Conservation (phyloP, 805 yeast species). For the Cyberlindnera saturnus region DNA sequence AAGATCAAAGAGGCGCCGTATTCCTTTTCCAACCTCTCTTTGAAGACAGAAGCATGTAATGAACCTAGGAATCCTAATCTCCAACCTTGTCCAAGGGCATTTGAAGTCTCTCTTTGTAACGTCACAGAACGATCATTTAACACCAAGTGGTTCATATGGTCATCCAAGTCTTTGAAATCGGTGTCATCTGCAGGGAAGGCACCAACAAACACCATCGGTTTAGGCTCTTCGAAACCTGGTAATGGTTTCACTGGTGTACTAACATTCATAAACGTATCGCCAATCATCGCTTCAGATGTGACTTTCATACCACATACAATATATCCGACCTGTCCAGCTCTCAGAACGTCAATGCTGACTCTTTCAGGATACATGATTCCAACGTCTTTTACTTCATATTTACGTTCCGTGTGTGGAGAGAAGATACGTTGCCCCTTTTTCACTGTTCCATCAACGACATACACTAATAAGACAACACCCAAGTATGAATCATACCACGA, state of each 20-base stretch:
- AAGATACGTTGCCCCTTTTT: constrained; percentile 68
- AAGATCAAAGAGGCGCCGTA: constrained; percentile 89
- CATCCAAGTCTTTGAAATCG: constrained; percentile 85
- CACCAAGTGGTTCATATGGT: constrained; percentile 81
- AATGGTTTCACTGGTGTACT: constrained; percentile 64
- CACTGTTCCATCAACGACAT: constrained; percentile 78
- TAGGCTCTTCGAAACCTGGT: constrained; percentile 94
- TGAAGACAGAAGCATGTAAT: constrained; percentile 89
- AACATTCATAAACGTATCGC: constrained; percentile 76
- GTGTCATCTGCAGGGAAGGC: constrained; percentile 96
- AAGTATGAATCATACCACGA: constrained; percentile 94
- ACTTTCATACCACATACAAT: constrained; percentile 92
- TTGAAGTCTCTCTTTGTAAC: constrained; percentile 83
- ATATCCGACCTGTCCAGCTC: constrained; percentile 93
- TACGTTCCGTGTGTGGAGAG: constrained; percentile 69
- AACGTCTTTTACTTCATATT: constrained; percentile 84
- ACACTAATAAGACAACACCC: constrained; percentile 83
- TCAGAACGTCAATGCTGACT: constrained; percentile 51
- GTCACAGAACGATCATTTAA: constrained; percentile 90
- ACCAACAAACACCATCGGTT: constrained; percentile 98
- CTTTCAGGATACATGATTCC: constrained; percentile 96
- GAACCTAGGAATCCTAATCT: constrained; percentile 93
- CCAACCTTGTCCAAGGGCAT: constrained; percentile 97
- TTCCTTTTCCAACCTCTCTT: constrained; percentile 86
- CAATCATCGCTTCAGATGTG: constrained; percentile 79